These are phyloP conservation scores for Psilocybe cyanescens DNA, from an alignment of 768 basidiomycete genomes.

Conservation along the genomic window DNA sequence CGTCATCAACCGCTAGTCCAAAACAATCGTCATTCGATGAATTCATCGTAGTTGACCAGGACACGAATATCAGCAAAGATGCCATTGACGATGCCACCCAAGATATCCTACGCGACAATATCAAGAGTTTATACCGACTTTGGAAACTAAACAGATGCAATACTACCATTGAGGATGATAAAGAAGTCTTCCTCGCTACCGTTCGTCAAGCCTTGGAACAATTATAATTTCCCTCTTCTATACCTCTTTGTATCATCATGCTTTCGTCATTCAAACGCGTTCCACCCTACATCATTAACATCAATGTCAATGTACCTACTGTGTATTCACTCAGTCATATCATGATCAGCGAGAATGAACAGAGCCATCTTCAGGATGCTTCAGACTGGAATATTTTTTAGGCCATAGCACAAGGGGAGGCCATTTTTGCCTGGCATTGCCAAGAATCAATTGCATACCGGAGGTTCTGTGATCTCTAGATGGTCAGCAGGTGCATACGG, in stretches of 20 bases:
- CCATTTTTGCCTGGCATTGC: background rate
- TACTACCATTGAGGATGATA: slow-evolving; percentile 24
- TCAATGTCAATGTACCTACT: background rate
- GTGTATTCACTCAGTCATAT: background rate
- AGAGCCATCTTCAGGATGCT: background rate
- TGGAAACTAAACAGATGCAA: slow-evolving; percentile 50
- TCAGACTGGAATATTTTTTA: background rate
- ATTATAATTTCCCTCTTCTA: slow-evolving; percentile 17
- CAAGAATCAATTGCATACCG: background rate
- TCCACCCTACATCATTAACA: background rate
- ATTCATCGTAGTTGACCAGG: slow-evolving; percentile 15
- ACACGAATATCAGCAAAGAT: background rate
- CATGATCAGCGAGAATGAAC: background rate
- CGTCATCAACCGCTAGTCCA: slow-evolving; percentile 10
- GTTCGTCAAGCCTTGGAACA: slow-evolving; percentile 37
- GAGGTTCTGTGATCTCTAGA: background rate
- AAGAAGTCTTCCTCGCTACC: slow-evolving; percentile 39
- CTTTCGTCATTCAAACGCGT: background rate
- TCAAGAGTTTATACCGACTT: slow-evolving; percentile 59
- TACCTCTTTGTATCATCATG: background rate
- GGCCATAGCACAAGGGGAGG: background rate
- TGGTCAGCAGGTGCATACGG: background rate
- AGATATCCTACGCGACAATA: slow-evolving; percentile 51
- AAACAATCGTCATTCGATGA: slow-evolving; percentile 7
- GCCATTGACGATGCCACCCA: slow-evolving; percentile 24